These are phyloP conservation scores for Herpetospermum pedunculosum DNA, from an alignment of 306 rosid genomes.

Conservation along the genomic window DNA sequence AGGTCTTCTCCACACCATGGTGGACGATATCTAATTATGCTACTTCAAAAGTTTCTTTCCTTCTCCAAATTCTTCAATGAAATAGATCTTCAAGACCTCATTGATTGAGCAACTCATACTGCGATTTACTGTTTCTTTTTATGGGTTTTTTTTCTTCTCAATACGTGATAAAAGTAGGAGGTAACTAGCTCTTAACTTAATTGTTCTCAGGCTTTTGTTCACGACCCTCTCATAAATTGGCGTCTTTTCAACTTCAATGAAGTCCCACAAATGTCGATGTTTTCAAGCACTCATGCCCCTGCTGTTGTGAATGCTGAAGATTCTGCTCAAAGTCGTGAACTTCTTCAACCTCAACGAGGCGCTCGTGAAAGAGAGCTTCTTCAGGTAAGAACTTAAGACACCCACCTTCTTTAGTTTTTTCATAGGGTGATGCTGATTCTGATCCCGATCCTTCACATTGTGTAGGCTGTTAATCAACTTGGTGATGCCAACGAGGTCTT, in stretches of 20 bases:
- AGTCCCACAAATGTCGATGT: constrained; percentile 88
- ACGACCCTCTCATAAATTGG: constrained; percentile 97
- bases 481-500: constrained; percentile 99
- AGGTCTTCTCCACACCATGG: too few species aligned
- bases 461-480: constrained; percentile 91
- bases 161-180: background rate
- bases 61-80: background rate
- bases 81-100: background rate
- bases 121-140: background rate
- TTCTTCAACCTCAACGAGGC: constrained; percentile 85
- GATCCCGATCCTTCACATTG: constrained; percentile 11
- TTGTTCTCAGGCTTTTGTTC: constrained; percentile 82
- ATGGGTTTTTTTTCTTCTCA: background rate
- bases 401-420: constrained; percentile 1
- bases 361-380: constrained; percentile 96
- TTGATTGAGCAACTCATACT: background rate
- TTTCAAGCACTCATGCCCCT: constrained; percentile 49
- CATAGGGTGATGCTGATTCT: constrained; percentile 1
- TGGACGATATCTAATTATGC: too few species aligned
- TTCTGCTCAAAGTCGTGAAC: constrained; percentile 55
- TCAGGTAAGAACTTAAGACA: constrained; percentile 42
- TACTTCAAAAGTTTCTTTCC: background rate
- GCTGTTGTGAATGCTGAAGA: constrained; percentile 71
- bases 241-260: constrained; percentile 98
- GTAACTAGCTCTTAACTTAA: background rate